Conservation (phyloP, 768 basidiomycete genomes). For the Pholiota molesta region DNA sequence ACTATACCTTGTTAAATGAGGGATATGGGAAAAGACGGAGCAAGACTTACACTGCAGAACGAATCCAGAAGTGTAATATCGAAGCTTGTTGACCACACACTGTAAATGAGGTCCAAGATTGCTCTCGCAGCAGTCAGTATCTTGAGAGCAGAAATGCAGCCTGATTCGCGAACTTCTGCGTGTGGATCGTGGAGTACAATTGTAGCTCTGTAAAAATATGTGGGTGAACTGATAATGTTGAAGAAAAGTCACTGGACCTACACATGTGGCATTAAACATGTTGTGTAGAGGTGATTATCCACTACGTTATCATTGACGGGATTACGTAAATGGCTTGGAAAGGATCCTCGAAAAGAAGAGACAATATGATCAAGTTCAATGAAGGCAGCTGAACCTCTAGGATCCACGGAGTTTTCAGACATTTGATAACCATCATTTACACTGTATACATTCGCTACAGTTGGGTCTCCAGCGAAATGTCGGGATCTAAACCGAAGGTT, state of each 20-base stretch:
- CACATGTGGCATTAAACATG: conserved; percentile 47
- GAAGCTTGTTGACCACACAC: conserved; percentile 69
- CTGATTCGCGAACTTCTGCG: conserved; percentile 56
- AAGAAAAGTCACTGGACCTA: conserved; percentile 24
- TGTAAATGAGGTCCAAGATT: conserved; percentile 68
- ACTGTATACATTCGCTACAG: conserved; percentile 43
- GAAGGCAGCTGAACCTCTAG: conserved; percentile 64
- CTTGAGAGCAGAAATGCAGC: conserved; percentile 70
- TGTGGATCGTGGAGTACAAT: conserved; percentile 81
- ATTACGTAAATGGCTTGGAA: conserved; percentile 56
- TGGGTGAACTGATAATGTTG: conserved; percentile 4
- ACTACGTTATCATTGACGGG: conserved; percentile 59
- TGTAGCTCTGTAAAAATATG: conserved; percentile 46
- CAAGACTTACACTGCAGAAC: conserved; percentile 61
- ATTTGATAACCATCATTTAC: conserved; percentile 32
- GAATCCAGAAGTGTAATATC: conserved; percentile 71
- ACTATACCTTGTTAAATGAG: conserved; percentile 35
- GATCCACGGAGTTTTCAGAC: conserved; percentile 53
- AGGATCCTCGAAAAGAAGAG: conserved; percentile 58
- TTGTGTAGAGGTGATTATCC: conserved; percentile 60
- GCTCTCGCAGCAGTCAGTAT: conserved; percentile 68
- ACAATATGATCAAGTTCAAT: conserved; percentile 61
- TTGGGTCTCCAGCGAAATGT: conserved; percentile 60
- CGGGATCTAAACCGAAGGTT: conserved; percentile 66
- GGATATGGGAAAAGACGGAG: not conserved